Conservation (phyloP, 306 rosid species). For the Ormosia semicastrata region DNA sequence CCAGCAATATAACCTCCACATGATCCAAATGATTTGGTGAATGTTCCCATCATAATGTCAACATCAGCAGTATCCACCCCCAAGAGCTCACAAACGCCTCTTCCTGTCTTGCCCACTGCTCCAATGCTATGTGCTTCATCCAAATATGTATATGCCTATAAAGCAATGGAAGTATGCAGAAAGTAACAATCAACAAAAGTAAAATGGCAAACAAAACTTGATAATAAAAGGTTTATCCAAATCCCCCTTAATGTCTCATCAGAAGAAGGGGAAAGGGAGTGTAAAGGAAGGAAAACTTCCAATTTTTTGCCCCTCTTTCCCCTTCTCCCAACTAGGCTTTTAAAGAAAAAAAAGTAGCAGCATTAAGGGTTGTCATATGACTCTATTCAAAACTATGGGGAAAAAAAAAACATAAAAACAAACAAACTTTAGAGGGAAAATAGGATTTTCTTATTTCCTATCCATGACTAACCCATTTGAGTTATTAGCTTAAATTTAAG, state of each 20-base stretch:
- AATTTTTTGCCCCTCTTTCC: neutral
- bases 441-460: neutral
- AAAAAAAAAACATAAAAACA: too few species aligned
- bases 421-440: too few species aligned
- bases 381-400: neutral
- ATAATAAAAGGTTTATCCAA: neutral
- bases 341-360: neutral
- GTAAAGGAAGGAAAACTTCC: neutral
- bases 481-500: neutral
- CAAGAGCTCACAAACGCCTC: slow-evolving; percentile 60
- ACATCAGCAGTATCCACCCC: slow-evolving; percentile 79
- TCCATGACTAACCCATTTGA: too few species aligned
- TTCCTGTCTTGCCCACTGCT: slow-evolving; percentile 70
- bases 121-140: slow-evolving; percentile 94
- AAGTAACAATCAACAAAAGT: neutral
- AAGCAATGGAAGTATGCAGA: neutral
- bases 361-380: neutral
- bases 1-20: slow-evolving; percentile 89
- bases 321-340: neutral
- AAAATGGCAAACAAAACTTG: neutral
- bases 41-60: slow-evolving; percentile 89
- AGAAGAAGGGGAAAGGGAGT: too few species aligned
- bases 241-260: too few species aligned
- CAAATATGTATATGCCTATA: slow-evolving; percentile 67
- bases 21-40: slow-evolving; percentile 80